Evolutionary conservation across 2,329 filamentous ascomycete species (phyloP).

Genomic region (Dactylellina haptotyla): DNA sequence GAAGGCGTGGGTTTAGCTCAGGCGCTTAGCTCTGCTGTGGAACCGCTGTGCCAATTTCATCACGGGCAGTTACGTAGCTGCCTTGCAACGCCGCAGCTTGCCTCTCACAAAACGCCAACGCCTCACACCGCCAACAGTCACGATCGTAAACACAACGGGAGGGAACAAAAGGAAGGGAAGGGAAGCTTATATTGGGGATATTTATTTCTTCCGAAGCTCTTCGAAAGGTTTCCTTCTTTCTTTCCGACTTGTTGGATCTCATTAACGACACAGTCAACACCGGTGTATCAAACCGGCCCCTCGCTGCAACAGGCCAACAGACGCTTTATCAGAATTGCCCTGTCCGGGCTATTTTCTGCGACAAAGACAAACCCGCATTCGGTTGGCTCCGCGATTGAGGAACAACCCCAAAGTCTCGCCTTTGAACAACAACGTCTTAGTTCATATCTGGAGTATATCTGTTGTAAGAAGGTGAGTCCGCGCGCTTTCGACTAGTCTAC

Average conservation of each 20-base stretch:
- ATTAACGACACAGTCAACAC: not conserved
- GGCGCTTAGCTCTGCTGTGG: conserved; percentile 37
- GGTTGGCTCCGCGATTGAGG: conserved; percentile 9
- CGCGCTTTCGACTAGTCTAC: not conserved
- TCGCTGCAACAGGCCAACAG: not conserved
- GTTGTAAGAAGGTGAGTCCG: conserved; percentile 6
- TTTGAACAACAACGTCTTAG: not conserved
- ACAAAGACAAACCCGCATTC: conserved; percentile 18
- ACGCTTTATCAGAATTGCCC: conserved; percentile 17
- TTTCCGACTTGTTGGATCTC: not conserved
- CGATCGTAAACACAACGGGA: too few species aligned
- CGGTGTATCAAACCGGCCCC: not conserved
- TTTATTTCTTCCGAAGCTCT: not conserved
- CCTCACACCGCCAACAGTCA: too few species aligned
- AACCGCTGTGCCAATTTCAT: conserved; percentile 19
- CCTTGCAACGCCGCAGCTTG: conserved; percentile 3
- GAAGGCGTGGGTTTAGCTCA: conserved; percentile 41
- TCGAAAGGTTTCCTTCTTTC: not conserved
- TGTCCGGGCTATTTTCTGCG: conserved; percentile 22
- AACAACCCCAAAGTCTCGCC: not conserved
- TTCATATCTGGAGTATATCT: not conserved
- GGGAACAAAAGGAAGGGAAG: not conserved
- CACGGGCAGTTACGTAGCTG: conserved; percentile 16
- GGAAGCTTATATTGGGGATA: not conserved
- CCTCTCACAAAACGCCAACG: not conserved